Evolutionary conservation across 495 filamentous ascomycete species (phyloP), one percentile per base, ranked within the genome.

Genomic region (Geoglossum glabrum): DNA sequence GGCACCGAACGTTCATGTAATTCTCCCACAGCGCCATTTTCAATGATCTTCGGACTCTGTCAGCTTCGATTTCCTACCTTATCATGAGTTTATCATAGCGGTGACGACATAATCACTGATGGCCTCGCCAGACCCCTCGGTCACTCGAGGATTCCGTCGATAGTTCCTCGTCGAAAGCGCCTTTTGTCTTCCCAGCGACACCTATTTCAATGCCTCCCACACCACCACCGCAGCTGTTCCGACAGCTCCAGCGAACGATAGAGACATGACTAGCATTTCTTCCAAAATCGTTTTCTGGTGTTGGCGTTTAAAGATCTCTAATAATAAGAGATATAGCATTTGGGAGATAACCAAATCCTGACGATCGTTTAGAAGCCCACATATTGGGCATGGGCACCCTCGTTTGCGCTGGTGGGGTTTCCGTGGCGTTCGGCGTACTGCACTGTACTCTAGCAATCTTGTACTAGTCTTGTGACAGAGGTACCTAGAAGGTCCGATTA

Each of bases 111-210:
- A 59, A 38, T 58, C 36, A 47, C 56, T 47, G 38, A 49, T 34
- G 49, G 21, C 60, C 61, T 46, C 43, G 27, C 64, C 76, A 93
- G 87, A 90, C 89, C 71, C 88, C 88, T 71, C 84, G 88, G 61
- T 82, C 84, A 19, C 86, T 84, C 69, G 85, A 90, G 61, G 81
- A 82, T 64, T 90, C 86, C 57, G 71, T 57, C 69, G 72, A 64
- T 72, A 81, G 70, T 74, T 83, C 64, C 71, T 84, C 69, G 65
- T 73, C 68, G 70, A 77, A 71, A 45, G 61, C 58, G 7, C 13
- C 62, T 50, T 73, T 74, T 63, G 70, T 73, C 60, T 85, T 83
- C 66, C 83, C 83, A 28, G 74, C 75, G 23, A 86, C 83, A 56
- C 84, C 83, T 30, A 67, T 78, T 49, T 84, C 81, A 15, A 82